These are phyloP conservation scores for Phialophora verrucosa DNA, from an alignment of 2,329 filamentous ascomycete species.

Conservation along the genomic window DNA sequence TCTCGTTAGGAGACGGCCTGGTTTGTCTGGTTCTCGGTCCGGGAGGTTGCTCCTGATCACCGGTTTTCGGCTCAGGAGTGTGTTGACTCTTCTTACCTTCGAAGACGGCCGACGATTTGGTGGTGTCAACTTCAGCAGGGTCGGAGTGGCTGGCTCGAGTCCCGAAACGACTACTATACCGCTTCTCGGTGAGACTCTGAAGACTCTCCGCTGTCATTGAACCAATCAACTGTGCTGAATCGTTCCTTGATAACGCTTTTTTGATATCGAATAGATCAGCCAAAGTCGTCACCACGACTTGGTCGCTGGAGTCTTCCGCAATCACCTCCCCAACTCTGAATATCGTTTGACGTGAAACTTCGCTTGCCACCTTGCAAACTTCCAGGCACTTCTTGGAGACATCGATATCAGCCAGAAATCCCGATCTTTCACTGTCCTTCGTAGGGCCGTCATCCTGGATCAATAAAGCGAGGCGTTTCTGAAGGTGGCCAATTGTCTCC, in stretches of 20 bases:
- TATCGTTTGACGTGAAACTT: conserved; percentile 44
- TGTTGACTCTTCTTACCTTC: conserved; percentile 38
- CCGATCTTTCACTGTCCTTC: conserved; percentile 40
- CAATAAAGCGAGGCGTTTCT: conserved; percentile 43
- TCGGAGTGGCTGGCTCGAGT: conserved; percentile 9
- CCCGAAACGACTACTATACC: conserved; percentile 32
- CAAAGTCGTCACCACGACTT: conserved; percentile 38
- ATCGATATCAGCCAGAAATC: conserved; percentile 46
- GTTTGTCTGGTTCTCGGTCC: conserved; percentile 35
- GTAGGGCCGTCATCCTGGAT: conserved; percentile 32
- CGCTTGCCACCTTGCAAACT: conserved; percentile 46
- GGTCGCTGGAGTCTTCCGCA: conserved; percentile 49
- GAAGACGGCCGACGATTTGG: conserved; percentile 3
- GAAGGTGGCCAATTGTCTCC: conserved; percentile 44
- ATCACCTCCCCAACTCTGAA: conserved; percentile 47
- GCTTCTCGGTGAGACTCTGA: conserved; percentile 38
- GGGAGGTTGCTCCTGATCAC: conserved; percentile 37
- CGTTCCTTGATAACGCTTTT: conserved; percentile 45
- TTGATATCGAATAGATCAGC: conserved; percentile 52
- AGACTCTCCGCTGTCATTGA: conserved; percentile 46
- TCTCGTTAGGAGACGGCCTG: conserved; percentile 41
- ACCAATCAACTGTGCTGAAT: conserved; percentile 47
- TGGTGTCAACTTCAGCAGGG: conserved; percentile 5
- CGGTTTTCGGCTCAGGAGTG: conserved; percentile 38
- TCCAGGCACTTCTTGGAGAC: conserved; percentile 48